Conservation (phyloP, 257 asterid genomes). For the Primulina eburnea region DNA sequence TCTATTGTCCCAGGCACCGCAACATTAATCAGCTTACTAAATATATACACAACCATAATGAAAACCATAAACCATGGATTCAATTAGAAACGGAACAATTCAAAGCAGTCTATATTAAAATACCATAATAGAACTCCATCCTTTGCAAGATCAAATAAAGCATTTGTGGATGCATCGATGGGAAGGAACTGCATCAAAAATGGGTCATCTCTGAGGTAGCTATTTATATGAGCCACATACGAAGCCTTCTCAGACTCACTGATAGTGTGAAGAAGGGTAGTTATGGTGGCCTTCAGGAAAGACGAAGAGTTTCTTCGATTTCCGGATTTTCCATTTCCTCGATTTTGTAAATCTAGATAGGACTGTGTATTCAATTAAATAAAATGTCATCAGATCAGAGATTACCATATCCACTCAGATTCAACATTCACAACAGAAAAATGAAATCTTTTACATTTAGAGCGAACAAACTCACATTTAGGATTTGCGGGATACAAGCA, state of each 20-base stretch:
- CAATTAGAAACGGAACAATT: constrained; percentile 24
- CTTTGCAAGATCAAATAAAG: constrained; percentile 79
- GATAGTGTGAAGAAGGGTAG: constrained; percentile 87
- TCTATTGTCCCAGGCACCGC: constrained; percentile 92
- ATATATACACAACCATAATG: constrained; percentile 13
- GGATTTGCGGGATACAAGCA: not conserved
- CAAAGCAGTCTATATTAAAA: constrained; percentile 24
- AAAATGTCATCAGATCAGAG: not conserved
- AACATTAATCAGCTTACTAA: constrained; percentile 93
- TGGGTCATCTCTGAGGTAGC: constrained; percentile 92
- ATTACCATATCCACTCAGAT: constrained; percentile 12
- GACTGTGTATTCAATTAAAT: constrained; percentile 48
- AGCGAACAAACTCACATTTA: constrained; percentile 6
- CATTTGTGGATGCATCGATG: constrained; percentile 64
- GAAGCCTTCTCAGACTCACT: constrained; percentile 81
- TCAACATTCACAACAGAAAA: constrained; percentile 8
- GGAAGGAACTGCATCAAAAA: constrained; percentile 93
- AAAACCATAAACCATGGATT: constrained; percentile 16
- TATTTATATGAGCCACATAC: constrained; percentile 90
- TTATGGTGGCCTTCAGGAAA: constrained; percentile 83
- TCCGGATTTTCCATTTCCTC: constrained; percentile 59
- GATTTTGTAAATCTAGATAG: constrained; percentile 70
- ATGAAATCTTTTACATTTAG: not conserved
- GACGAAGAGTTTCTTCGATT: constrained; percentile 59
- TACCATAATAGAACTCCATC: constrained; percentile 96